Evolutionary conservation across 371 early-diverging fungal genomes (phyloP), one percentile per base, ranked within the genome.

Genomic region (Thermomucor indicae-seudaticae): DNA sequence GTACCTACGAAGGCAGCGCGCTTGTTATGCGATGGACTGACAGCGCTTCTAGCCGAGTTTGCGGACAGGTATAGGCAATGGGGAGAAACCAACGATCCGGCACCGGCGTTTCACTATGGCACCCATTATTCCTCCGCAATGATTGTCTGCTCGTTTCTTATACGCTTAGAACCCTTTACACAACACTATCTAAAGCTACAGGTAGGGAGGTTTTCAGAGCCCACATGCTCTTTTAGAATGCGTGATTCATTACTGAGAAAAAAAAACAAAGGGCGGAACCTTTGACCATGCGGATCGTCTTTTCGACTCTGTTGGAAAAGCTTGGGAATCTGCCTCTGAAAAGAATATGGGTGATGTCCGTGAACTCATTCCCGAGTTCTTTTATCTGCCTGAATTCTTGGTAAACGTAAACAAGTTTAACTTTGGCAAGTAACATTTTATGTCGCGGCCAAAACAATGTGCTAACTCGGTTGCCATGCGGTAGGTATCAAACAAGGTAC

Each of bases 51-150:
- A 62, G 70, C 27, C 57, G 85, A 64, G 62, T 86, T 68, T 58
- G 69, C 70, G 42, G 83, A 73, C 12, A 62, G 80, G 17, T 75
- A 79, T 51, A 61, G 68, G n/a, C 77, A 86, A 49, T 75, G 82
- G 51, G 90, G 89, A 49, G 91, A 91, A 56, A 75, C 92, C 58
- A 57, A 78, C 54, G 62, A 92, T 75, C 62, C 79, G 31, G 63
- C 85, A 58, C 86, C 86, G 25, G 82, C 80, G 31, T 92, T 91
- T 69, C 86, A 90, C 57, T 92, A 92, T 56, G 92, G 92, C n/a
- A 90, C 94, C 0, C 94, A 93, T 56, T 93, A 93, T 55, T 91
- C 91, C 1, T 88, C 90, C 0, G 88, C 94, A 4, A 90, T 88
- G 78, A 83, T 88, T 54, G 89, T 90, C 0, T 79, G 91, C 39